phyloP scores from a whole-genome alignment of 345 rosid species.

The Brassica cretica region DNA sequence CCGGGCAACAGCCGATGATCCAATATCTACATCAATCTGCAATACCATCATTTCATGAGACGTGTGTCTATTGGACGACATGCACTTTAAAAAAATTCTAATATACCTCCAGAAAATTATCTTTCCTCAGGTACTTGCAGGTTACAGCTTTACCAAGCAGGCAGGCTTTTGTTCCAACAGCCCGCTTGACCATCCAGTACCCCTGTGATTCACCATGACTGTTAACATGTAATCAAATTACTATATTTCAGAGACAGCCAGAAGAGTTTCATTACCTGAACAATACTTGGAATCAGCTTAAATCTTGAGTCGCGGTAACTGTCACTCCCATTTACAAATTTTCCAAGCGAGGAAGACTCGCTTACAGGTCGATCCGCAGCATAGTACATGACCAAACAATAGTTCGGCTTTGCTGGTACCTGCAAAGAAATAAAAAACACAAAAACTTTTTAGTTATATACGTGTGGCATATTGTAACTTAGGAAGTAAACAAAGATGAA shows the following conservation, averaged over 20 bases:
- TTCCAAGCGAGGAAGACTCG: slow-evolving; percentile 70
- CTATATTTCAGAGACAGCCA: slow-evolving; percentile 6
- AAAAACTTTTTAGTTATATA: not conserved
- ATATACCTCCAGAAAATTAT: slow-evolving; percentile 85
- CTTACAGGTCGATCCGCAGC: slow-evolving; percentile 85
- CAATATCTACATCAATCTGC: slow-evolving; percentile 97
- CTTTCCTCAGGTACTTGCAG: slow-evolving; percentile 88
- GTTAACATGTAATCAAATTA: slow-evolving; percentile 1
- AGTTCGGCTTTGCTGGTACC: slow-evolving; percentile 96
- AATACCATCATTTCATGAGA: slow-evolving; percentile 9
- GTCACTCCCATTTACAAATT: slow-evolving; percentile 83
- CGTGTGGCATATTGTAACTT: slow-evolving; percentile 4
- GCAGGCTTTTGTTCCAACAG: slow-evolving; percentile 98
- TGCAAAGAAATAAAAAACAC: slow-evolving; percentile 33
- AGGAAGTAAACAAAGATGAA: not conserved
- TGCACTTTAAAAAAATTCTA: not conserved
- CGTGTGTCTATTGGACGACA: not conserved
- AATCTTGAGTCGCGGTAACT: slow-evolving; percentile 83
- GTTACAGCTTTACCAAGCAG: slow-evolving; percentile 96
- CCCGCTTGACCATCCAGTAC: slow-evolving; percentile 99
- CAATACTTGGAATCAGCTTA: slow-evolving; percentile 89
- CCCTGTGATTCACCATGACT: slow-evolving; percentile 56
- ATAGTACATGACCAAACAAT: slow-evolving; percentile 85
- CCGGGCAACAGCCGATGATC: slow-evolving; percentile 98
- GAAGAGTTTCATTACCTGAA: slow-evolving; percentile 57